phyloP scores from a whole-genome alignment of 164 flowering plant genomes.

The Vitis rupestris region DNA sequence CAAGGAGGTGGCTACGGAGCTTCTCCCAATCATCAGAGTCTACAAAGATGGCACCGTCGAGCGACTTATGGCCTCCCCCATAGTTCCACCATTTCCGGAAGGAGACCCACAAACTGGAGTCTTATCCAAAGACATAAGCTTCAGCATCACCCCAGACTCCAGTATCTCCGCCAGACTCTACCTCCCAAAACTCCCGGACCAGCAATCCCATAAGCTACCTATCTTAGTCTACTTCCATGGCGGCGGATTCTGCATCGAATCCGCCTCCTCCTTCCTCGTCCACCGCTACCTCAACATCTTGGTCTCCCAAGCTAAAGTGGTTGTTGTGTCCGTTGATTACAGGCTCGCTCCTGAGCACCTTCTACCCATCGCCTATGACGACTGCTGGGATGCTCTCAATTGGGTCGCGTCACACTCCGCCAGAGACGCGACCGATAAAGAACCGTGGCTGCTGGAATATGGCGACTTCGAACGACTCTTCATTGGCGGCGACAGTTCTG shows the following conservation, averaged over 20 bases:
- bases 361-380: constrained; percentile 51
- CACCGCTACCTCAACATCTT: constrained; percentile 31
- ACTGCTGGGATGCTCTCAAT: constrained; percentile 51
- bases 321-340: constrained; percentile 54
- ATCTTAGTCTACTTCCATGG: constrained; percentile 58
- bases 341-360: constrained; percentile 54
- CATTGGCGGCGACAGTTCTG: constrained; percentile 64
- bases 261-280: constrained; percentile 33
- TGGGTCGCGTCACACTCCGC: constrained; percentile 44
- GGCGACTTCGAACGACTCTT: constrained; percentile 43
- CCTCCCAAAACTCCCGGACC: constrained; percentile 27
- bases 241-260: constrained; percentile 49
- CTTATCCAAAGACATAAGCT: constrained; percentile 39
- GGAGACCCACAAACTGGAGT: constrained; percentile 37
- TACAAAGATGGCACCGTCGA: constrained; percentile 48
- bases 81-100: constrained; percentile 20
- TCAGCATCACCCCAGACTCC: constrained; percentile 19
- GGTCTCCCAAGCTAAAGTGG: constrained; percentile 22
- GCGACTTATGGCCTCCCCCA: constrained; percentile 18
- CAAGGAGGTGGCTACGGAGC: constrained; percentile 25
- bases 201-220: constrained; percentile 27
- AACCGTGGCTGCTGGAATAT: constrained; percentile 40
- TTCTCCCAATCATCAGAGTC: constrained; percentile 31
- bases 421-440: constrained; percentile 6
- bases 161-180: constrained; percentile 38